phyloP scores from a whole-genome alignment of 305 asterid genomes.

The Stenogyne calaminthoides region DNA sequence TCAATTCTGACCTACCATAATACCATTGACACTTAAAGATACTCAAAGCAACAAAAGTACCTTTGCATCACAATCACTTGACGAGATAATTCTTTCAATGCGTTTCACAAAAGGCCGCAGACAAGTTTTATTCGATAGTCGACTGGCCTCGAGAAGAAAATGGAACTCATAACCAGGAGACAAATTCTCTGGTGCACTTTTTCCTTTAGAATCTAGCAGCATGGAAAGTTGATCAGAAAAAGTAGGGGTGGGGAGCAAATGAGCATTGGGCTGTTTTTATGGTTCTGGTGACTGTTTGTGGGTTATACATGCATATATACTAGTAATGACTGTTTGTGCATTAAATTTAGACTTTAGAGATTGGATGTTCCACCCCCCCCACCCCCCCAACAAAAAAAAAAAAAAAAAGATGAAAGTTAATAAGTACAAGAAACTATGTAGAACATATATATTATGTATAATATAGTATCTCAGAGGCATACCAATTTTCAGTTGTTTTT shows the following conservation, averaged over 20 bases:
- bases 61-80: constrained; percentile 49
- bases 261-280: background rate
- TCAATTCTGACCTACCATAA: constrained; percentile 14
- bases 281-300: constrained; percentile 18
- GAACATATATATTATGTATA: background rate
- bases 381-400: no score
- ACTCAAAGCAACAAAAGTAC: constrained; percentile 41
- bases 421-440: background rate
- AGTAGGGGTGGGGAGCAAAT: background rate
- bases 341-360: background rate
- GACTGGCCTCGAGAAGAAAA: constrained; percentile 88
- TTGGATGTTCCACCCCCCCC: background rate
- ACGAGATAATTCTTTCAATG: constrained; percentile 57
- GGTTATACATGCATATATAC: background rate
- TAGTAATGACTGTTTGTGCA: background rate
- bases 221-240: constrained; percentile 22
- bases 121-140: constrained; percentile 80
- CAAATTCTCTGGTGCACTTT: constrained; percentile 77
- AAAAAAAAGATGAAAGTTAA: background rate
- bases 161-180: constrained; percentile 69
- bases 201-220: constrained; percentile 47
- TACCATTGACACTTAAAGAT: constrained; percentile 18
- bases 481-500: constrained; percentile 50
- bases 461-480: constrained; percentile 26
- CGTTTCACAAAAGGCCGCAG: constrained; percentile 84